Evolutionary conservation across 345 rosid genomes (phyloP).

Genomic region (Citropsis articulata): DNA sequence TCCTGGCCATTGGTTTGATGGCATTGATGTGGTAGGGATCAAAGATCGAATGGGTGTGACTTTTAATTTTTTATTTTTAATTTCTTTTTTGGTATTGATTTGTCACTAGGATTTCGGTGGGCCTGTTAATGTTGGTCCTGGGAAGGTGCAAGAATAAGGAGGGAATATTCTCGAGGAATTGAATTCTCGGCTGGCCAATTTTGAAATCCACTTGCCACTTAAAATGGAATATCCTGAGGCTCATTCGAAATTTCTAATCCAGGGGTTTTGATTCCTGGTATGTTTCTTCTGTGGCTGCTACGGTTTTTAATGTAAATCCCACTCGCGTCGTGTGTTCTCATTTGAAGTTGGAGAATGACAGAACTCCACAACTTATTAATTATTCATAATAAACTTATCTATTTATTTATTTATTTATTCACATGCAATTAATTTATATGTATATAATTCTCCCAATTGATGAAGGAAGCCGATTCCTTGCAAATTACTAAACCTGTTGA

Average conservation of each 20-base stretch:
- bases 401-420: no score
- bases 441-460: neutral
- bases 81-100: no score
- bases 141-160: constrained; percentile 20
- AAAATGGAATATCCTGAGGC: neutral
- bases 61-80: neutral
- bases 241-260: neutral
- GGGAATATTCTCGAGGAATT: constrained; percentile 29
- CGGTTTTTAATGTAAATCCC: neutral
- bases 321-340: neutral
- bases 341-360: neutral
- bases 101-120: neutral
- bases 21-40: constrained; percentile 17
- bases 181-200: neutral
- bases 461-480: neutral
- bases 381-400: neutral
- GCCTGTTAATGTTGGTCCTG: neutral
- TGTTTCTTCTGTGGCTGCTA: neutral
- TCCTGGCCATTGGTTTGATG: neutral
- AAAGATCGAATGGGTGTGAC: neutral
- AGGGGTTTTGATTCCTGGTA: neutral
- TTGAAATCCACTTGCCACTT: neutral
- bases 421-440: neutral
- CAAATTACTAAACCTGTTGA: neutral
- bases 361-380: neutral